Conservation (phyloP, 352 stramenopile species). For the Globisporangium viniferum region DNA sequence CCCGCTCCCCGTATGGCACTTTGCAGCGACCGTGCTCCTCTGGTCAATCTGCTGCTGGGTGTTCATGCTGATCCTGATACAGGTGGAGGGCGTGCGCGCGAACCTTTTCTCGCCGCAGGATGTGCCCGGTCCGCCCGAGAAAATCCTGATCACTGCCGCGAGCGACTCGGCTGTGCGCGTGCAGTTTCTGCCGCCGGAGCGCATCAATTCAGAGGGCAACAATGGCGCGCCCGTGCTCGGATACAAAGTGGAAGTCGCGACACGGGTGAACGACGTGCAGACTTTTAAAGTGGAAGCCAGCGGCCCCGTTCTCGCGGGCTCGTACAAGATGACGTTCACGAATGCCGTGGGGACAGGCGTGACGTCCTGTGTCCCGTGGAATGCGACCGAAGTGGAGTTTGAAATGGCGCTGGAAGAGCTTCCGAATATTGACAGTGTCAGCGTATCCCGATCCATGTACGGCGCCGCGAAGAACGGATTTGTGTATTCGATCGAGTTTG, state of each 20-base stretch:
- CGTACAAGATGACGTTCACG: conserved; percentile 56
- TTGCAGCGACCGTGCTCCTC: background rate
- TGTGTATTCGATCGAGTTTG: conserved; percentile 73
- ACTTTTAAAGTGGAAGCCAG: conserved; percentile 61
- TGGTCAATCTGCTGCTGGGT: conserved; percentile 2
- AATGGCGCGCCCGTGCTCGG: conserved; percentile 70
- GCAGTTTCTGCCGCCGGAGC: conserved; percentile 54
- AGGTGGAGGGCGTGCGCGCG: conserved; percentile 7
- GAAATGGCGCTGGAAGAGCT: conserved; percentile 70
- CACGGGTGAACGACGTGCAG: conserved; percentile 67
- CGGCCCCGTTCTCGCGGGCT: conserved; percentile 43
- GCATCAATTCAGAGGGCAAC: conserved; percentile 60
- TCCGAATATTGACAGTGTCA: conserved; percentile 59
- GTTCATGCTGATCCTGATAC: conserved; percentile 1
- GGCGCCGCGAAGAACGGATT: conserved; percentile 48
- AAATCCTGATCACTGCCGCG: conserved; percentile 44
- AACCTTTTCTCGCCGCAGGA: conserved; percentile 61
- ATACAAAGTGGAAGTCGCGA: conserved; percentile 76
- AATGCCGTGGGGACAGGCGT: conserved; percentile 30
- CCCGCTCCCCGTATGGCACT: background rate
- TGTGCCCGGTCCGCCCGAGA: conserved; percentile 58
- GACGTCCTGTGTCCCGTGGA: conserved; percentile 67
- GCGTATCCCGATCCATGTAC: conserved; percentile 49
- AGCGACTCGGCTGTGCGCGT: conserved; percentile 55
- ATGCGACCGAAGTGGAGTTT: conserved; percentile 63